Percentiles rank a stretch among this genome's conserved stretches.
Conservation (phyloP, 139 green algal species). For the Chlamydomonas asymmetrica region DNA sequence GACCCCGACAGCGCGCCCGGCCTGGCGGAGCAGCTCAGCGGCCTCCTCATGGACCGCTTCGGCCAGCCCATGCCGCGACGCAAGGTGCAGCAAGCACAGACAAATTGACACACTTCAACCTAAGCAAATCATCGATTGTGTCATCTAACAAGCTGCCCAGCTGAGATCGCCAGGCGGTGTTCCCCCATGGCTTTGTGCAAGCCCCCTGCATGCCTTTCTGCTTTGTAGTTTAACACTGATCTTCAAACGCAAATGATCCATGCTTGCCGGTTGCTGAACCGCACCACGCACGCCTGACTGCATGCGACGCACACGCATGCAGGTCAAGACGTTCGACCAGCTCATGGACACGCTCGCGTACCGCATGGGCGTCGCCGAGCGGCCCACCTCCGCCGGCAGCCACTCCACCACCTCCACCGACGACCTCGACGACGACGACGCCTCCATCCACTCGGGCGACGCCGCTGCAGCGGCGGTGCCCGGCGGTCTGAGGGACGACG, state of each 20-base stretch:
- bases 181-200: too few relatives aligned
- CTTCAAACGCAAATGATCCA: too few relatives aligned
- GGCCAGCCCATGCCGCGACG: slow-evolving; percentile 8
- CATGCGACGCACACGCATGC: too few relatives aligned
- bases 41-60: slow-evolving; percentile 18
- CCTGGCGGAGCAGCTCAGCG: slow-evolving; percentile 13
- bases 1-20: background rate
- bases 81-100: too few relatives aligned
- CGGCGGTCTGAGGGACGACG: slow-evolving; percentile 17
- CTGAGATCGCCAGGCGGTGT: too few relatives aligned
- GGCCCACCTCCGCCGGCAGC: background rate
- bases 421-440: background rate
- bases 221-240: too few relatives aligned
- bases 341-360: slow-evolving; percentile 16
- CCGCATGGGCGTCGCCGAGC: slow-evolving; percentile 9
- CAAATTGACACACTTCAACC: too few relatives aligned
- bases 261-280: too few relatives aligned
- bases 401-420: background rate
- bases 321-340: slow-evolving; percentile 2
- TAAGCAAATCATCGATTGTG: too few relatives aligned
- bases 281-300: too few relatives aligned
- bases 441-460: background rate
- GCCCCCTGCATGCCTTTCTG: too few relatives aligned
- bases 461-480: slow-evolving; percentile 16
- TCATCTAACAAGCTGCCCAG: too few relatives aligned